phyloP scores from a whole-genome alignment of 2,329 filamentous ascomycete species.

The Pseudogymnoascus destructans region DNA sequence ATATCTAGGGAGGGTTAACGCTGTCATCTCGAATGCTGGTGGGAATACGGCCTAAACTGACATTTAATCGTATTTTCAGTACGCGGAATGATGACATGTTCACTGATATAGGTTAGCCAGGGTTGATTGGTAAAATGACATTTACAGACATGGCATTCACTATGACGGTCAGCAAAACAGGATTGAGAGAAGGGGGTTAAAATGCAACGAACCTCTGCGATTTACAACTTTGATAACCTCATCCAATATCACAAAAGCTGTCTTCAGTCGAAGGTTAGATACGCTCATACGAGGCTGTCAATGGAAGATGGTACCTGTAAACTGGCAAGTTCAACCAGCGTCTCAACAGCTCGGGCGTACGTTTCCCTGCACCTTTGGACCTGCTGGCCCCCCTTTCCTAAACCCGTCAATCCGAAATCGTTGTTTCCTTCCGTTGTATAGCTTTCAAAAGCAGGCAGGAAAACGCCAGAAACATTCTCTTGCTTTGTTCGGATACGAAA shows the following conservation, averaged over 20 bases:
- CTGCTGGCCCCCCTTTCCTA: slow-evolving; percentile 95
- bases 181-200: neutral
- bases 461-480: slow-evolving; percentile 95
- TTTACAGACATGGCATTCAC: slow-evolving; percentile 78
- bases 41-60: slow-evolving; percentile 28
- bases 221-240: slow-evolving; percentile 99
- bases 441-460: slow-evolving; percentile 87
- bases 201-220: slow-evolving; percentile 54
- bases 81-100: slow-evolving; percentile 91
- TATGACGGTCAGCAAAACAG: slow-evolving; percentile 26
- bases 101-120: slow-evolving; percentile 32
- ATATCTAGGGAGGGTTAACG: slow-evolving; percentile 47
- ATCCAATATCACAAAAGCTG: slow-evolving; percentile 93
- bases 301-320: slow-evolving; percentile 48
- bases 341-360: slow-evolving; percentile 90
- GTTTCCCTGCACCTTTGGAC: slow-evolving; percentile 92
- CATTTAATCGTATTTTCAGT: slow-evolving; percentile 99
- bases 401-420: slow-evolving; percentile 88
- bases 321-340: slow-evolving; percentile 85
- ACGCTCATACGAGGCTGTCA: neutral
- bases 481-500: slow-evolving; percentile 92
- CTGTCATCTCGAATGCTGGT: slow-evolving; percentile 12
- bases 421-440: slow-evolving; percentile 80
- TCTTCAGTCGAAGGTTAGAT: slow-evolving; percentile 34
- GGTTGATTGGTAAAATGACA: slow-evolving; percentile 7